Evolutionary conservation across 345 rosid species (phyloP).

Genomic region (Clarkia xantiana): DNA sequence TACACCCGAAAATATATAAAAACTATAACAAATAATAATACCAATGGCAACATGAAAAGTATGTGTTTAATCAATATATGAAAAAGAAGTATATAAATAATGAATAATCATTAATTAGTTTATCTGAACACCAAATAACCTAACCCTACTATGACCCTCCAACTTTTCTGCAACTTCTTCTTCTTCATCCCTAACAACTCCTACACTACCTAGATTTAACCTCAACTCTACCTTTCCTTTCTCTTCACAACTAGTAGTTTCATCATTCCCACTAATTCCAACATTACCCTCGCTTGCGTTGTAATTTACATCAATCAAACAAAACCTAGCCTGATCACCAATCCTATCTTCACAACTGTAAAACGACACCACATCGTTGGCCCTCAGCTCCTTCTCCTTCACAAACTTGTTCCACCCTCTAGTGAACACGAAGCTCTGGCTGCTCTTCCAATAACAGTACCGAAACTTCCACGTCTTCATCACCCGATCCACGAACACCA

Average conservation of each 20-base stretch:
- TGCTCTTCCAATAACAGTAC: conserved; percentile 86
- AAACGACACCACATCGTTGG: conserved; percentile 39
- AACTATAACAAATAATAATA: too few relatives aligned
- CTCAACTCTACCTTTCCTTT: conserved; percentile 1
- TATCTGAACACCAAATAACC: conserved; percentile 14
- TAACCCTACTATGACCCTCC: conserved; percentile 8
- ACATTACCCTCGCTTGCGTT: background rate
- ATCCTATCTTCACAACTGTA: conserved; percentile 16
- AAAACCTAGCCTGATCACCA: background rate
- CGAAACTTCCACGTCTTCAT: conserved; percentile 76
- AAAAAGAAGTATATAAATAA: too few relatives aligned
- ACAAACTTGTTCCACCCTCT: conserved; percentile 79
- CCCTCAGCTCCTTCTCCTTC: conserved; percentile 45
- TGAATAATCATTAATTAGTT: conserved; percentile 4
- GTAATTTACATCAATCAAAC: conserved; percentile 9
- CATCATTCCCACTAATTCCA: background rate
- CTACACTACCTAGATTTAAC: background rate
- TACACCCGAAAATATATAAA: too few relatives aligned
- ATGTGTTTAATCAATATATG: too few relatives aligned
- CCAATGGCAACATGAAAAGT: too few relatives aligned
- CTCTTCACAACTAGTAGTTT: background rate
- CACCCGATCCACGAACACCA: conserved; percentile 42
- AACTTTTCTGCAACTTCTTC: conserved; percentile 8
- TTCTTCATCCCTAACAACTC: background rate
- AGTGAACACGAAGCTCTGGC: conserved; percentile 80